A percentile compares a stretch with the other conserved stretches of the same genome.
Conservation (phyloP, 1,139 yeast species). For the Pneumocystis sp. region DNA sequence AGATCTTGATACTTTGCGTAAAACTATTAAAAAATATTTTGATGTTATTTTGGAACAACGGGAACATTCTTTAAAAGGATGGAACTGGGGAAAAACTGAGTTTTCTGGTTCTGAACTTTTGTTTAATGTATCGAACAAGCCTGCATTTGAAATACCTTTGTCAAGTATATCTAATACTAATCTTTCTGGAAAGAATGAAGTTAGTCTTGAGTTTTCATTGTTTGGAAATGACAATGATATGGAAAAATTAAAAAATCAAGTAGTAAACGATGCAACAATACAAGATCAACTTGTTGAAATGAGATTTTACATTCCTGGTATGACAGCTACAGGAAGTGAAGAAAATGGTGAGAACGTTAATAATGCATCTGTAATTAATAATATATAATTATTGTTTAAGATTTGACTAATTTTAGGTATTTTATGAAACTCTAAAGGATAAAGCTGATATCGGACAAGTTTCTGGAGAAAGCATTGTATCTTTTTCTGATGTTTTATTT, state of each 20-base stretch:
- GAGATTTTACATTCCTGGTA: slow-evolving; percentile 85
- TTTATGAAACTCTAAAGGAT: slow-evolving; percentile 63
- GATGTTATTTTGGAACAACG: slow-evolving; percentile 55
- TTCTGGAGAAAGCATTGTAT: slow-evolving; percentile 92
- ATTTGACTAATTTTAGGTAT: slow-evolving; percentile 2
- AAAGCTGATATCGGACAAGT: slow-evolving; percentile 94
- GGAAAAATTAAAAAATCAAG: slow-evolving; percentile 3
- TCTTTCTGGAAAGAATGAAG: slow-evolving; percentile 83
- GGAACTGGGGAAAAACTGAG: slow-evolving; percentile 97
- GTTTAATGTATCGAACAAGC: slow-evolving; percentile 74
- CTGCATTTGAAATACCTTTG: slow-evolving; percentile 84
- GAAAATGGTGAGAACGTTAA: slow-evolving; percentile 20
- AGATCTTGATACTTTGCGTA: slow-evolving; percentile 67
- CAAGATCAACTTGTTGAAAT: slow-evolving; percentile 82
- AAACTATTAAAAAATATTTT: slow-evolving; percentile 69
- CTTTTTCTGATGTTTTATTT: slow-evolving; percentile 80
- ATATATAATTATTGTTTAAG: slow-evolving; percentile 5
- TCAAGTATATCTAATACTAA: slow-evolving; percentile 69
- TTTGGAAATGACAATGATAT: slow-evolving; percentile 47
- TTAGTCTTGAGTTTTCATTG: slow-evolving; percentile 59
- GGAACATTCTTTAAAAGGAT: slow-evolving; percentile 90
- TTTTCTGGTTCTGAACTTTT: slow-evolving; percentile 83
- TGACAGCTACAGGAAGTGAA: slow-evolving; percentile 34
- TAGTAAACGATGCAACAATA: slow-evolving; percentile 4
- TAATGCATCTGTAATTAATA: slow-evolving; percentile 18